Conservation (phyloP, 208 protist species). For the Trypanosoma cruzi region DNA sequence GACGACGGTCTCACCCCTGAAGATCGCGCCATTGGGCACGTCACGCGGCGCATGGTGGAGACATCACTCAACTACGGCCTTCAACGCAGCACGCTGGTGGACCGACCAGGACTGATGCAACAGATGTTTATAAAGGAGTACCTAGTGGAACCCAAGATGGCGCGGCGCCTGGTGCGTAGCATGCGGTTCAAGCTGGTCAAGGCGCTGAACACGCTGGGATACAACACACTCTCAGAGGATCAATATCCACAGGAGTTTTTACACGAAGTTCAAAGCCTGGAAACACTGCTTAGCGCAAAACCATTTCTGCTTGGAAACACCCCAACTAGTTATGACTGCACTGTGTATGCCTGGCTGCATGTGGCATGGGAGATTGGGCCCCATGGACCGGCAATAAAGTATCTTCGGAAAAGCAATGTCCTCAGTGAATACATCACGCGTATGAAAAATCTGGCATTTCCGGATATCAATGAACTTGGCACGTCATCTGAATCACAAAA, state of each 20-base stretch:
- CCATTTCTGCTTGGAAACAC: constrained; percentile 55
- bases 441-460: constrained; percentile 56
- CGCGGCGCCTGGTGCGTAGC: constrained; percentile 44
- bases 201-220: constrained; percentile 55
- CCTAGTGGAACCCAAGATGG: constrained; percentile 37
- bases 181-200: constrained; percentile 55
- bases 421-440: constrained; percentile 55
- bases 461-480: constrained; percentile 50
- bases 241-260: constrained; percentile 66
- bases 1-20: constrained; percentile 52
- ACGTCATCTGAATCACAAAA: constrained; percentile 43
- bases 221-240: constrained; percentile 44
- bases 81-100: constrained; percentile 60
- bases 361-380: constrained; percentile 50
- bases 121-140: constrained; percentile 69
- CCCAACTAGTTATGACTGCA: constrained; percentile 72
- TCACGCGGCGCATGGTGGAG: constrained; percentile 61
- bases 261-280: constrained; percentile 58
- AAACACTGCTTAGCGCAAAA: constrained; percentile 37
- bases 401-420: constrained; percentile 39
- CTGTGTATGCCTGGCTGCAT: constrained; percentile 70
- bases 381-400: constrained; percentile 45
- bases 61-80: constrained; percentile 66
- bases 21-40: constrained; percentile 51
- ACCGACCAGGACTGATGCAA: constrained; percentile 52